A percentile compares a stretch with the other conserved stretches of the same genome.
These are phyloP conservation scores for Penicillium sp. DNA, from an alignment of 2,329 filamentous ascomycete species.

Conservation along the genomic window DNA sequence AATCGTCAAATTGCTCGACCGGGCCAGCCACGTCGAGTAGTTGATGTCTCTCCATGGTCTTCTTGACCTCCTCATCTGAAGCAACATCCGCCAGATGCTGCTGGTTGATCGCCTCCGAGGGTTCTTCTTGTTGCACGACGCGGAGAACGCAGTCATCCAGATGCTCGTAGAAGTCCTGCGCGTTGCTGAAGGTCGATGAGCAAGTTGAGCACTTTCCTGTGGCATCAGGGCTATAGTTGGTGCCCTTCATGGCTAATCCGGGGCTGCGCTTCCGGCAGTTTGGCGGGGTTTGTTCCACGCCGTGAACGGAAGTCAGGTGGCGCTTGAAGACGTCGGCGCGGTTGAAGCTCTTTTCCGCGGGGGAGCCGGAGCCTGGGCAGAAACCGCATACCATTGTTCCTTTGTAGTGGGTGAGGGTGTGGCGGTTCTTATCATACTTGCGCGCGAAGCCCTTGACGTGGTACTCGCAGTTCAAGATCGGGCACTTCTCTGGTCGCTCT, in stretches of 20 bases:
- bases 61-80: conserved; percentile 55
- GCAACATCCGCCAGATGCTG: conserved; percentile 58
- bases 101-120: conserved; percentile 58
- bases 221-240: conserved; percentile 70
- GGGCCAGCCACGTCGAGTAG: conserved; percentile 50
- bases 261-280: conserved; percentile 79
- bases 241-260: conserved; percentile 59
- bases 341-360: conserved; percentile 93
- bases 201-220: conserved; percentile 92
- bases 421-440: conserved; percentile 95
- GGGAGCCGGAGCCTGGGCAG: conserved; percentile 82
- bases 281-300: conserved; percentile 87
- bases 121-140: conserved; percentile 60
- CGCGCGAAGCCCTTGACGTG: conserved; percentile 87
- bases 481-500: conserved; percentile 90
- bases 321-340: conserved; percentile 94
- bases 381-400: conserved; percentile 97
- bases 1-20: conserved; percentile 50
- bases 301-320: conserved; percentile 84
- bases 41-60: conserved; percentile 58
- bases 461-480: conserved; percentile 88
- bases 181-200: conserved; percentile 75
- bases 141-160: conserved; percentile 69
- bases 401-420: conserved; percentile 94
- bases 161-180: conserved; percentile 97